These are phyloP conservation scores for Pseudocercospora macadamiae DNA, from an alignment of 2,329 filamentous ascomycete species.

Conservation along the genomic window DNA sequence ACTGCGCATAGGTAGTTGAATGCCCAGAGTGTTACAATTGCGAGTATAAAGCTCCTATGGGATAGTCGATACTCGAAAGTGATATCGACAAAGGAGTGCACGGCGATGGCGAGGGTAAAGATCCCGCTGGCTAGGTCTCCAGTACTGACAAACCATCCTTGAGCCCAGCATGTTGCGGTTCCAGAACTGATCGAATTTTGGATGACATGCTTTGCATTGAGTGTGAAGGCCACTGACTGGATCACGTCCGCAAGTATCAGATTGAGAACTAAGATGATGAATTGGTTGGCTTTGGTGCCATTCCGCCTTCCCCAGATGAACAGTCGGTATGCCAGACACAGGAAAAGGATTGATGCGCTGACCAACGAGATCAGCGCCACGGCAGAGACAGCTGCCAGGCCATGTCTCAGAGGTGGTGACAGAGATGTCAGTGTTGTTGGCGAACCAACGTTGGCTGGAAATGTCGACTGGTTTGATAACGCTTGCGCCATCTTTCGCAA, in stretches of 20 bases:
- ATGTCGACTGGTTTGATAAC: constrained; percentile 25
- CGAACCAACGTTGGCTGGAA: background rate
- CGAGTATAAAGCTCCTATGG: constrained; percentile 53
- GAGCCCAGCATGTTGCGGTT: constrained; percentile 59
- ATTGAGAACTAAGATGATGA: constrained; percentile 69
- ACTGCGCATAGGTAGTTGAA: constrained; percentile 63
- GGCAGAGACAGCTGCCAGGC: constrained; percentile 50
- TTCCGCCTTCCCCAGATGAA: constrained; percentile 43
- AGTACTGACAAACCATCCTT: constrained; percentile 68
- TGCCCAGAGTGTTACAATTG: constrained; percentile 56
- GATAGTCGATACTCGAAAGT: constrained; percentile 58
- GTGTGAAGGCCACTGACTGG: constrained; percentile 64
- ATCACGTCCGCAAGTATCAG: constrained; percentile 68
- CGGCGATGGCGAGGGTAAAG: constrained; percentile 66
- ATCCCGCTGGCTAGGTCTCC: constrained; percentile 67
- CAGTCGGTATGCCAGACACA: constrained; percentile 52
- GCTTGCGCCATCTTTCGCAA: background rate
- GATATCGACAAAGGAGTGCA: constrained; percentile 66
- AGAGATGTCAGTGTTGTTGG: constrained; percentile 27
- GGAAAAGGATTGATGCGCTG: constrained; percentile 47
- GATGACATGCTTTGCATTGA: constrained; percentile 62
- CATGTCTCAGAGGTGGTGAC: constrained; percentile 40
- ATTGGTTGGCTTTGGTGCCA: constrained; percentile 58
- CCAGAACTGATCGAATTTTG: constrained; percentile 56
- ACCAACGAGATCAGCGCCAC: constrained; percentile 53